phyloP scores from a whole-genome alignment of 2,329 filamentous ascomycete species.

The Aspergillus vadensis region DNA sequence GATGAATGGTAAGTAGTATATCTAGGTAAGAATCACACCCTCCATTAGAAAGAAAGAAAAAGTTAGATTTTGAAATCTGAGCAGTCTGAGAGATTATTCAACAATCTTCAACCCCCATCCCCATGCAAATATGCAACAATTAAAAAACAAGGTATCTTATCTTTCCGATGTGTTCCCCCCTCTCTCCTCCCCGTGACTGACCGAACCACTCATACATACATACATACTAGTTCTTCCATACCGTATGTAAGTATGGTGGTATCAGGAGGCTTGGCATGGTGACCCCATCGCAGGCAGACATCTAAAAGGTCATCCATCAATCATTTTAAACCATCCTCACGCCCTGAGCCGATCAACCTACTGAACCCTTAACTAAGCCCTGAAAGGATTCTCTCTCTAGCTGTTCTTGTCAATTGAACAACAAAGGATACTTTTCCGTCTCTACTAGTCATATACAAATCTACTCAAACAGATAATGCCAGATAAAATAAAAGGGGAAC shows the following conservation, averaged over 20 bases:
- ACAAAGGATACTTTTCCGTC: neutral
- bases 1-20: neutral
- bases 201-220: too few relatives aligned
- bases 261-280: constrained; percentile 1
- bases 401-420: neutral
- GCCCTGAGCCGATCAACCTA: neutral
- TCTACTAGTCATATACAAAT: neutral
- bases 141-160: neutral
- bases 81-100: neutral
- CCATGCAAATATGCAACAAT: neutral
- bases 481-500: neutral
- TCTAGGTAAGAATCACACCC: too few relatives aligned
- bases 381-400: neutral
- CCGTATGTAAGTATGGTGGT: neutral
- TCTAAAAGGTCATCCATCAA: neutral
- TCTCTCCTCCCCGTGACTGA: neutral
- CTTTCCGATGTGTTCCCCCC: neutral
- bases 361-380: neutral
- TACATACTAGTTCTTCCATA: neutral
- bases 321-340: neutral
- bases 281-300: neutral
- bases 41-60: too few relatives aligned
- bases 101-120: neutral
- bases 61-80: too few relatives aligned
- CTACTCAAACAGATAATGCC: neutral